These are phyloP conservation scores for Eleusine indica DNA, from an alignment of 176 grass and related monocot genomes.

Conservation along the genomic window DNA sequence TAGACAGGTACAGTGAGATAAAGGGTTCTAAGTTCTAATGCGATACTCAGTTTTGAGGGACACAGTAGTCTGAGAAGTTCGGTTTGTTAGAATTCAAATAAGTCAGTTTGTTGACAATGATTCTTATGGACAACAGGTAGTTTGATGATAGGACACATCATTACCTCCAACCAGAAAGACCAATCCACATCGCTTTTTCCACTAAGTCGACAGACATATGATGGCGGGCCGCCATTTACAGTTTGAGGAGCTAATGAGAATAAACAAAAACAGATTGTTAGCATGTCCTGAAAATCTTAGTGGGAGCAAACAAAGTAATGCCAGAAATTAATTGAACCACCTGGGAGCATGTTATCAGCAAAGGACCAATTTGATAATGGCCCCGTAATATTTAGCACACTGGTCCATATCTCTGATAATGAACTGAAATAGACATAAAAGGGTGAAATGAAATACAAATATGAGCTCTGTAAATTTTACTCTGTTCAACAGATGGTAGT, in stretches of 20 bases:
- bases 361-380: constrained; percentile 98
- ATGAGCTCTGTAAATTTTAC: constrained; percentile 22
- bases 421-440: constrained; percentile 58
- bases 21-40: neutral
- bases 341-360: constrained; percentile 72
- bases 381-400: constrained; percentile 86
- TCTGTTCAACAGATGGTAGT: neutral
- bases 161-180: constrained; percentile 99
- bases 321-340: constrained; percentile 43
- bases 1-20: neutral
- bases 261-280: constrained; percentile 29
- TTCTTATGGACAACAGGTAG: neutral
- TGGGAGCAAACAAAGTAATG: constrained; percentile 1
- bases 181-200: constrained; percentile 75
- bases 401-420: constrained; percentile 80
- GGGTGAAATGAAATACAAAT: neutral
- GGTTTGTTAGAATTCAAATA: neutral
- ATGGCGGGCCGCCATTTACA: constrained; percentile 79
- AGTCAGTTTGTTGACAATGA: neutral
- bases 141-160: constrained; percentile 13
- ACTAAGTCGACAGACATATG: constrained; percentile 87
- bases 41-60: neutral
- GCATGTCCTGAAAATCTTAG: neutral
- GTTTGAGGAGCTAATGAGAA: constrained; percentile 64
- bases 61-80: neutral